Percentiles rank a stretch among this genome's conserved stretches.
These are phyloP conservation scores for Crithidia mellificae DNA, from an alignment of 208 protist genomes.

Conservation along the genomic window DNA sequence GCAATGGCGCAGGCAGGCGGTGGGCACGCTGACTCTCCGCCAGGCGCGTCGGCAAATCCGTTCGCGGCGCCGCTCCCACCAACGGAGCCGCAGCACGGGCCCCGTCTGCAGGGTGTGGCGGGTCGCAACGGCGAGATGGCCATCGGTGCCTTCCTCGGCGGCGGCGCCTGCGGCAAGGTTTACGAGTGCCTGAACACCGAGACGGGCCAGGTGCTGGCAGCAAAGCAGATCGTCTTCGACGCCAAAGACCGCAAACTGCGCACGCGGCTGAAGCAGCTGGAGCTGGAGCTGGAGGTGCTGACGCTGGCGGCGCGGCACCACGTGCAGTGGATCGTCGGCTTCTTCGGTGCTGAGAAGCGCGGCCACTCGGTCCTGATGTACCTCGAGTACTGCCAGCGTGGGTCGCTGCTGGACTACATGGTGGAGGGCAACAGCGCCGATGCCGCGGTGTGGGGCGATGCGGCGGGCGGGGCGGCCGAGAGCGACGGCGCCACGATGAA, in stretches of 20 bases:
- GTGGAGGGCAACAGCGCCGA: constrained; percentile 40
- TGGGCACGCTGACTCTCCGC: neutral
- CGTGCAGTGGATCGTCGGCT: constrained; percentile 86
- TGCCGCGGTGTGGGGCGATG: constrained; percentile 27
- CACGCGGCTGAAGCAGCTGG: constrained; percentile 64
- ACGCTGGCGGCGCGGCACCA: constrained; percentile 61
- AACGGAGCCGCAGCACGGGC: constrained; percentile 47
- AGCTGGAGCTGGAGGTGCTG: constrained; percentile 85
- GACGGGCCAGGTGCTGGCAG: constrained; percentile 77
- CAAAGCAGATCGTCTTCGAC: constrained; percentile 84
- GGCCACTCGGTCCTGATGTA: constrained; percentile 91
- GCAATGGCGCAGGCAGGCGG: too few species aligned
- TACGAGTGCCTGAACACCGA: constrained; percentile 87
- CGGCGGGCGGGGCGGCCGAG: neutral
- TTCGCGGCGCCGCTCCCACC: constrained; percentile 57
- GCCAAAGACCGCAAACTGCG: constrained; percentile 85
- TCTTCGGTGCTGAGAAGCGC: constrained; percentile 79
- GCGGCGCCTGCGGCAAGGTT: constrained; percentile 87
- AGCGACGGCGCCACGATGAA: neutral
- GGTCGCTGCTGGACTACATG: constrained; percentile 83
- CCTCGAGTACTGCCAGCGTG: constrained; percentile 88
- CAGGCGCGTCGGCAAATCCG: neutral
- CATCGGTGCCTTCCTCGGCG: constrained; percentile 83
- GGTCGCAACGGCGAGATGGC: constrained; percentile 64
- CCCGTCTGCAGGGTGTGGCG: constrained; percentile 54